Base-by-base conservation (phyloP, 371 early-diverging fungal species). In the Lichtheimia corymbifera region DNA sequence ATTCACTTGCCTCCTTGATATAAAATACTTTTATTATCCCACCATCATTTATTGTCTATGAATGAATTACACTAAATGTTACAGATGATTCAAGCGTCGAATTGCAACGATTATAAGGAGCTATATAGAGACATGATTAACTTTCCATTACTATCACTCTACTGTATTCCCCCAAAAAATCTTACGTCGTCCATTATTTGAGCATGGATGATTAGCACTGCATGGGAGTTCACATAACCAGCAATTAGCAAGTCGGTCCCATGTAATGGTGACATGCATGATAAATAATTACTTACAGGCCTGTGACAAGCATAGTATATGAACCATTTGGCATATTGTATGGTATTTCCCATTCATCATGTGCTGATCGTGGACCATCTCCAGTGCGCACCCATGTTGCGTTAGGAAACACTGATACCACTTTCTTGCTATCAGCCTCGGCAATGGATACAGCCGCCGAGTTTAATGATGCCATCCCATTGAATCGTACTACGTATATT, bases 391-490 rank as follows among this genome's bases (percentile, higher is more conserved):
- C 47, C 65, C 69, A 66, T 18, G 45, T 27, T 9, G 58, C 53
- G 15, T 50, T 30, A 2, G 76, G 68, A 20, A 75, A 68, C 9
- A 44, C 47, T 4, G 25, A 40, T 1, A 70, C 56, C 6, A 71
- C 58, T 28, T 20, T 35, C 25, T 63, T 59, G 18, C 62, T 65
- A 6, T 58, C 45, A 1, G 43, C 27, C 28, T 66, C 54, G 13
- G 55, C 27, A 11, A 79, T 54, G 2, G 64, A 50, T 4, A 67
- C 57, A 4, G 58, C 45, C 9, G 79, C 54, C 20, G 73, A 62
- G 55, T 65, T 62, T 0, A 75, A 50, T 24, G 63, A 62, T 42
- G 76, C 70, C 79, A 79, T 79, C 12, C 76, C 79, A 30, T 75
- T 64, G 12, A 61, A 63, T 2, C 59, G 69, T 1, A 77, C 77